These are phyloP conservation scores for Suhomyces xylopsoci DNA, from an alignment of 805 yeast species.

Conservation along the genomic window DNA sequence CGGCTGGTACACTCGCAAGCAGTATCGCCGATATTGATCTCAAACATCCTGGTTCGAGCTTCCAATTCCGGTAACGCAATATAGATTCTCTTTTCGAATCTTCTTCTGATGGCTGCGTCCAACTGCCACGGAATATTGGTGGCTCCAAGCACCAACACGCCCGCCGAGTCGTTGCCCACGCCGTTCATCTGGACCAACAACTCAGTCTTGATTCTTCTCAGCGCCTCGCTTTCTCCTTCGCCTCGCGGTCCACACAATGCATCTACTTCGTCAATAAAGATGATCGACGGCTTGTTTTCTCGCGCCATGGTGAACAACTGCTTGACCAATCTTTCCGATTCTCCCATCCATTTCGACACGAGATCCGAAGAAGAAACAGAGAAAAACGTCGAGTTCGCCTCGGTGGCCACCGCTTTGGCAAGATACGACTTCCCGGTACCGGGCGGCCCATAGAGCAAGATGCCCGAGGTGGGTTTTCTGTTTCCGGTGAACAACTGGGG, in stretches of 20 bases:
- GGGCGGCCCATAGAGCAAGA: slow-evolving; percentile 73
- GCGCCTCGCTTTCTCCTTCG: slow-evolving; percentile 95
- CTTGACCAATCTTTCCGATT: slow-evolving; percentile 91
- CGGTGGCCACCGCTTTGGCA: slow-evolving; percentile 98
- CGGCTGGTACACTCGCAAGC: slow-evolving; percentile 73
- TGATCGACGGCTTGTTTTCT: slow-evolving; percentile 92
- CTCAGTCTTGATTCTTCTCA: slow-evolving; percentile 94
- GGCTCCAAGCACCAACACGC: slow-evolving; percentile 93
- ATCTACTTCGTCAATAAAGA: slow-evolving; percentile 96
- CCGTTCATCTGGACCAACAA: slow-evolving; percentile 98
- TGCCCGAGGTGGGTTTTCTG: slow-evolving; percentile 89
- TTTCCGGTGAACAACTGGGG: slow-evolving; percentile 95
- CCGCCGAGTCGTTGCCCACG: slow-evolving; percentile 91
- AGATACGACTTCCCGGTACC: slow-evolving; percentile 97
- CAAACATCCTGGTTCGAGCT: slow-evolving; percentile 91
- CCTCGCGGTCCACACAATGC: slow-evolving; percentile 98
- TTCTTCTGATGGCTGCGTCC: slow-evolving; percentile 94
- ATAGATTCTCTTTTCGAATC: slow-evolving; percentile 93
- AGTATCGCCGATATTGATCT: slow-evolving; percentile 84
- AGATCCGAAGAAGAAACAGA: slow-evolving; percentile 94
- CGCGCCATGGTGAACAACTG: slow-evolving; percentile 95
- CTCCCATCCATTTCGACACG: slow-evolving; percentile 99
- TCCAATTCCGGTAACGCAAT: slow-evolving; percentile 93
- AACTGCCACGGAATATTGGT: slow-evolving; percentile 99
- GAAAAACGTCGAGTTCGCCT: slow-evolving; percentile 94